Evolutionary conservation across 148 eudicot species (phyloP), one percentile per base, ranked within the genome.

Genomic region (Rhododendron williamsianum): DNA sequence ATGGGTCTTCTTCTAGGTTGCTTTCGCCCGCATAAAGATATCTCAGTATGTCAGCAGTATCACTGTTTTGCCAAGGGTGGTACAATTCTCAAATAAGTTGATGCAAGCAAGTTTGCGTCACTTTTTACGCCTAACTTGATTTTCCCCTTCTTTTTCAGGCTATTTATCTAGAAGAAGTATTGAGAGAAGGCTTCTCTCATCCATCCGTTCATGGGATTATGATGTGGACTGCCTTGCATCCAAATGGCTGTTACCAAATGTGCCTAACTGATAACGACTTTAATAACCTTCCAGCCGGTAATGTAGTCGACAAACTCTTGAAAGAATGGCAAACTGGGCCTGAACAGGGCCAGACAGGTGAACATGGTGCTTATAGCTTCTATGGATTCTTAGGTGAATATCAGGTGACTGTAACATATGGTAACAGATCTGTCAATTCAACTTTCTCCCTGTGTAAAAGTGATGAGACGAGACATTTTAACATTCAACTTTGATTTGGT

Each of bases 101-200:
- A 63, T 27, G 69, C 72, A 65, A 25, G 33, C 69, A 63, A n/a
- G 30, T 65, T 25, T 65, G 11, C 15, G 1, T 9, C 72, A n/a
- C 72, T 10, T 67, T 71, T 30, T 71, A 71, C 41, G 76, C 19
- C 69, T 38, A 43, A 33, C 43, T 80, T 25, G 30, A 10, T 10
- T 72, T 63, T 46, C 27, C 5, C 54, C 9, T 35, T 52, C 33
- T 6, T 87, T 43, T 78, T 33, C 92, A 96, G 98, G 98, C 91
- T 36, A 65, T 81, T 1, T 96, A 93, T 77, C 76, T 96, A 54
- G 98, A 94, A 83, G 86, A 84, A 80, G 98, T 94, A 18, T 25
- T 96, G 56, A 89, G 98, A 77, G 98, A 96, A 92, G 96, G 94
- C 52, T 93, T 86, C 82, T 93, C 98, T 1, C 98, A 94, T 81